phyloP scores from a whole-genome alignment of 495 filamentous ascomycete genomes.

The Penicillium atrosanguineum region DNA sequence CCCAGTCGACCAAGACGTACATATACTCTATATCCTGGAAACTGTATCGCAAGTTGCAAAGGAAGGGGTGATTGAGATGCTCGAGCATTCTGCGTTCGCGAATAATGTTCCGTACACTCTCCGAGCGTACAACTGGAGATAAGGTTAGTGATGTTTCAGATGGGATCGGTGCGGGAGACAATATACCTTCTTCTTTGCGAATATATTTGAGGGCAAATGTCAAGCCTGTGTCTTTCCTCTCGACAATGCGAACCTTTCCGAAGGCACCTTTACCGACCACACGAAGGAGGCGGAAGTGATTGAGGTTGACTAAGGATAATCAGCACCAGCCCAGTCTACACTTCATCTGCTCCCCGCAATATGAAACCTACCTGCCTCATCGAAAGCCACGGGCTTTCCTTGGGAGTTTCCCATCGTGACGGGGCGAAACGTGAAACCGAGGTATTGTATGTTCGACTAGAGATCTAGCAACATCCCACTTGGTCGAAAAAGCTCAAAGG shows the following conservation, averaged over 20 bases:
- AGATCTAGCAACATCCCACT: slow-evolving; percentile 37
- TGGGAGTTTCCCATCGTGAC: slow-evolving; percentile 85
- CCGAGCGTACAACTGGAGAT: slow-evolving; percentile 83
- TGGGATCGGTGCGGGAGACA: slow-evolving; percentile 6
- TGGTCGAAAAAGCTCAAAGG: slow-evolving; percentile 2
- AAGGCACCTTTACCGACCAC: slow-evolving; percentile 98
- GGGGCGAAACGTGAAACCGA: slow-evolving; percentile 15
- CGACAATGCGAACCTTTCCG: slow-evolving; percentile 97
- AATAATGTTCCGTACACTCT: slow-evolving; percentile 97
- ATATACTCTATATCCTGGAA: slow-evolving; percentile 99
- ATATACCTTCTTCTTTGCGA: slow-evolving; percentile 93
- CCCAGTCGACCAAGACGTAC: slow-evolving; percentile 50
- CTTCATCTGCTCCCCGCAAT: background rate
- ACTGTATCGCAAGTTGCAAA: slow-evolving; percentile 97
- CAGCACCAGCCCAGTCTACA: background rate
- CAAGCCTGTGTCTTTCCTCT: slow-evolving; percentile 89
- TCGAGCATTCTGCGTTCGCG: slow-evolving; percentile 96
- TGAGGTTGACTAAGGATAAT: slow-evolving; percentile 74
- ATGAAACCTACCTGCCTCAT: slow-evolving; percentile 77
- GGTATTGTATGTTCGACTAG: slow-evolving; percentile 18
- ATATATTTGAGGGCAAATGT: slow-evolving; percentile 98
- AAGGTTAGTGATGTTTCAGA: background rate
- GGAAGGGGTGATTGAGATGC: slow-evolving; percentile 94
- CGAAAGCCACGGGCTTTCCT: slow-evolving; percentile 88
- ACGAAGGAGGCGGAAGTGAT: slow-evolving; percentile 91